Percentiles rank a stretch among this genome's conserved stretches.
phyloP scores from a whole-genome alignment of 768 basidiomycete species.

The Psilocybe tampanensis region DNA sequence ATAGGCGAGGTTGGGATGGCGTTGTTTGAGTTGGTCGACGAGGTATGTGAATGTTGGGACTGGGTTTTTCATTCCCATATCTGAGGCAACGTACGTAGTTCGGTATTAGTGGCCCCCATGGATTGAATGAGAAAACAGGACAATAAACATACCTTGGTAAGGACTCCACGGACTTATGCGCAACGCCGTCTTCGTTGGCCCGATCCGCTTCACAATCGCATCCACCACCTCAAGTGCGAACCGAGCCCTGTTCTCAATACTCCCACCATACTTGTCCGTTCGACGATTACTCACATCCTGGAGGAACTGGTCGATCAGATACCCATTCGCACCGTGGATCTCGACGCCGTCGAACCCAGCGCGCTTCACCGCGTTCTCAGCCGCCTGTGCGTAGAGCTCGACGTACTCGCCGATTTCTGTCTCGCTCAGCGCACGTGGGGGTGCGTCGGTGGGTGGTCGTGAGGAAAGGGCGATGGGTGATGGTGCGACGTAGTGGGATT shows the following conservation, averaged over 20 bases:
- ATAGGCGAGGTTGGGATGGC: conserved; percentile 51
- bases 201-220: conserved; percentile 54
- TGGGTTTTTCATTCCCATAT: conserved; percentile 57
- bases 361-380: conserved; percentile 51
- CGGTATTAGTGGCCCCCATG: conserved; percentile 14
- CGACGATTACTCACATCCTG: conserved; percentile 57
- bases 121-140: background rate
- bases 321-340: conserved; percentile 49
- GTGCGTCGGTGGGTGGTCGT: conserved; percentile 4
- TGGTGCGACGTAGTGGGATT: conserved; percentile 33
- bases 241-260: conserved; percentile 57
- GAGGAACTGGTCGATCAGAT: conserved; percentile 63
- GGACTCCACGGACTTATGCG: conserved; percentile 59
- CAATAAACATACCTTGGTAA: conserved; percentile 38
- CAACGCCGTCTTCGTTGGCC: conserved; percentile 54
- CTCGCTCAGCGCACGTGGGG: conserved; percentile 46
- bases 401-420: conserved; percentile 55
- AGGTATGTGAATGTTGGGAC: conserved; percentile 57
- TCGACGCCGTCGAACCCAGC: conserved; percentile 76
- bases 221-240: conserved; percentile 60
- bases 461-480: conserved; percentile 25
- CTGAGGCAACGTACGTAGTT: conserved; percentile 23
- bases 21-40: conserved; percentile 38
- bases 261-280: conserved; percentile 71
- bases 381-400: conserved; percentile 53